phyloP scores from a whole-genome alignment of 345 rosid species.

The Lepidium sativum region DNA sequence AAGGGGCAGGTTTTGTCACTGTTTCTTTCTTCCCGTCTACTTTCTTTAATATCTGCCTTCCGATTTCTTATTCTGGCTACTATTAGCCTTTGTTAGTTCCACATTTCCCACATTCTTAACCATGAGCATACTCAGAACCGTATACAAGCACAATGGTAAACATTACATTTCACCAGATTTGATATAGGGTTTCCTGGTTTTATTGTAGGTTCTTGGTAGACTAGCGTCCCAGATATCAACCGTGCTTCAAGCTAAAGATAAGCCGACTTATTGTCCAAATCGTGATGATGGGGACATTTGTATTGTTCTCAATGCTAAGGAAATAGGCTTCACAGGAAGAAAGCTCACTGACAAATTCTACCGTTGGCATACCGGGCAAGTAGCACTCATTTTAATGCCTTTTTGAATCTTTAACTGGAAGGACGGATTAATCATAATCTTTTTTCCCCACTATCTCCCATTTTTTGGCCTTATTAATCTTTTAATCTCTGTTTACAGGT shows the following conservation, averaged over 20 bases:
- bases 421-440: neutral
- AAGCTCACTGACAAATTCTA: slow-evolving; percentile 90
- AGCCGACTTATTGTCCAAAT: slow-evolving; percentile 89
- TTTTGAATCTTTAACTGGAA: neutral
- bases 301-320: slow-evolving; percentile 94
- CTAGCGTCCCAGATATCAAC: slow-evolving; percentile 91
- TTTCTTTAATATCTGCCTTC: neutral
- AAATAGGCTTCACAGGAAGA: slow-evolving; percentile 74
- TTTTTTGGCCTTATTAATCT: neutral
- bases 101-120: too few relatives aligned
- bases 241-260: slow-evolving; percentile 91
- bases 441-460: neutral
- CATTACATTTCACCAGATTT: neutral
- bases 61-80: neutral
- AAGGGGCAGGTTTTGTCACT: slow-evolving; percentile 68
- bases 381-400: neutral
- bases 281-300: slow-evolving; percentile 97
- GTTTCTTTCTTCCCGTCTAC: neutral
- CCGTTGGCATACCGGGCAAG: slow-evolving; percentile 93
- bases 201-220: slow-evolving; percentile 83
- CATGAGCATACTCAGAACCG: neutral
- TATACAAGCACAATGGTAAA: neutral
- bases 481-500: slow-evolving; percentile 40
- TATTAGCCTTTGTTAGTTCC: neutral
- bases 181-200: neutral